These are phyloP conservation scores for Penicillium parvum DNA, from an alignment of 495 filamentous ascomycete species.

Conservation along the genomic window DNA sequence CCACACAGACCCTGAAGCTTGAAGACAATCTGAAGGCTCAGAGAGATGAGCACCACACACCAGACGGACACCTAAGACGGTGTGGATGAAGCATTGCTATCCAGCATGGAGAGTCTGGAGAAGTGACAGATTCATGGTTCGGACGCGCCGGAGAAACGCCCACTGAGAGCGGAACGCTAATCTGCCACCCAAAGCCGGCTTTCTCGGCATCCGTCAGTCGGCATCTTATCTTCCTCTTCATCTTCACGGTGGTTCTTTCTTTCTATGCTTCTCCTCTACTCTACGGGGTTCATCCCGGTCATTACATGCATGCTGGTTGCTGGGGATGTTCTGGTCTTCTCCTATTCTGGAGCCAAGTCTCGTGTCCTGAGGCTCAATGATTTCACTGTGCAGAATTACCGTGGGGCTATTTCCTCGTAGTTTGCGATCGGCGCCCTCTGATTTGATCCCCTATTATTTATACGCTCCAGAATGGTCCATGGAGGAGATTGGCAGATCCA, in stretches of 20 bases:
- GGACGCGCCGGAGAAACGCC: slow-evolving; percentile 23
- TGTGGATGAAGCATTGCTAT: slow-evolving; percentile 16
- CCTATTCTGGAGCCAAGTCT: background rate
- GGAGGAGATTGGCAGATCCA: background rate
- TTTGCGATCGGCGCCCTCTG: slow-evolving; percentile 18
- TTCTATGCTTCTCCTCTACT: background rate
- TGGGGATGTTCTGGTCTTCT: background rate
- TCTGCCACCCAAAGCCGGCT: slow-evolving; percentile 13
- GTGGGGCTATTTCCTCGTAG: slow-evolving; percentile 11
- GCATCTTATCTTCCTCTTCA: background rate
- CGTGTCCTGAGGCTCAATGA: slow-evolving; percentile 13
- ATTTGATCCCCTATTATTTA: slow-evolving; percentile 10
- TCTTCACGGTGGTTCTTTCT: no score
- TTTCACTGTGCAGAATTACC: slow-evolving; percentile 16
- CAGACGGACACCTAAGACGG: slow-evolving; percentile 1
- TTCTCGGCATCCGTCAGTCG: slow-evolving; percentile 12
- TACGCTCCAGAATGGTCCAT: background rate
- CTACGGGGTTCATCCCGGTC: background rate
- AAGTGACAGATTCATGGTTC: slow-evolving; percentile 23
- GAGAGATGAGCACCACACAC: slow-evolving; percentile 5
- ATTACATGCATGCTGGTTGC: background rate
- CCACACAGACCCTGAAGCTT: background rate
- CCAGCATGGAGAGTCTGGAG: slow-evolving; percentile 10
- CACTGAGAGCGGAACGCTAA: slow-evolving; percentile 19
- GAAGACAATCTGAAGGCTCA: background rate